Conservation (phyloP, 345 rosid genomes). For the Kernera saxatilis region DNA sequence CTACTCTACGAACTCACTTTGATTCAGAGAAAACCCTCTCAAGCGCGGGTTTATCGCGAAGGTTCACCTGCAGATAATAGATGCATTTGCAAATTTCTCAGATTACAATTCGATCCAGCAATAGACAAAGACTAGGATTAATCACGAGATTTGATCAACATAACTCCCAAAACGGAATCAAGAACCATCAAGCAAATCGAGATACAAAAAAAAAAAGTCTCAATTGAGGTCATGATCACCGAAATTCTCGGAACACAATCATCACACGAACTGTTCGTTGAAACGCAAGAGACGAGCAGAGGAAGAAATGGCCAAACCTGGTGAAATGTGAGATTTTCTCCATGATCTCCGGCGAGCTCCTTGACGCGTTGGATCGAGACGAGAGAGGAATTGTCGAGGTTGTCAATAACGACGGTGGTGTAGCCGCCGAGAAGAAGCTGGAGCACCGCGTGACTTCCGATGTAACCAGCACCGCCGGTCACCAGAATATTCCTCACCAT, state of each 20-base stretch:
- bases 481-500: slow-evolving; percentile 58
- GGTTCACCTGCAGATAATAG: slow-evolving; percentile 64
- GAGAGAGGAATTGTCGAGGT: slow-evolving; percentile 71
- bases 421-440: slow-evolving; percentile 75
- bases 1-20: slow-evolving; percentile 39
- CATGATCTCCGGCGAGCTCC: slow-evolving; percentile 61
- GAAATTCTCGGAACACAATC: background rate
- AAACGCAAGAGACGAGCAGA: background rate
- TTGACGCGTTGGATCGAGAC: slow-evolving; percentile 57
- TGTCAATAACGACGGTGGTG: slow-evolving; percentile 69
- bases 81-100: background rate
- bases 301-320: slow-evolving; percentile 45
- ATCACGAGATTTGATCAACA: background rate
- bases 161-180: background rate
- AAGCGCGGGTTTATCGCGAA: slow-evolving; percentile 76
- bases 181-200: background rate
- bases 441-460: slow-evolving; percentile 94
- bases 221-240: background rate
- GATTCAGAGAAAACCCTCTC: slow-evolving; percentile 58
- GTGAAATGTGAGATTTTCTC: slow-evolving; percentile 51
- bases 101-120: slow-evolving; percentile 18
- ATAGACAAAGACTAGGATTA: background rate
- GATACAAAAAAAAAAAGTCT: background rate
- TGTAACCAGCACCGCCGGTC: slow-evolving; percentile 98
- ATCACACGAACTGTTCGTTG: background rate